Percentiles rank a stretch among this genome's conserved stretches.
Evolutionary conservation across 495 filamentous ascomycete species (phyloP).

Genomic region (Tricharina praecox): DNA sequence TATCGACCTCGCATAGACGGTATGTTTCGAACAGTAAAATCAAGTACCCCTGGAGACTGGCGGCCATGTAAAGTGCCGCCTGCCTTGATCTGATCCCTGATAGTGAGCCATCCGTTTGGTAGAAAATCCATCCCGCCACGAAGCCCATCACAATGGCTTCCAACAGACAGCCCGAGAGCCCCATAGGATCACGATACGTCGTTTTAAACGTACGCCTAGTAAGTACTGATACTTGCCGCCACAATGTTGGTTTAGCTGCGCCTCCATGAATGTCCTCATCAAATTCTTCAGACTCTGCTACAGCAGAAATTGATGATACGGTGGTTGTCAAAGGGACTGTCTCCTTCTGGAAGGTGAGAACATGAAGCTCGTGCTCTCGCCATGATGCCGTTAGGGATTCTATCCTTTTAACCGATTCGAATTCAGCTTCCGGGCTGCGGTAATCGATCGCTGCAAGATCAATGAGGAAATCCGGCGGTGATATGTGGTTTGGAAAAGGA

Average conservation of each 20-base stretch:
- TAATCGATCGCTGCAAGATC: constrained; percentile 56
- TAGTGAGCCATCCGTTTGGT: constrained; percentile 39
- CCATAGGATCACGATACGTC: constrained; percentile 55
- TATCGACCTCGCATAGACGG: constrained; percentile 45
- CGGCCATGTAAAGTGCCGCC: constrained; percentile 49
- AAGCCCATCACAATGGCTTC: constrained; percentile 50
- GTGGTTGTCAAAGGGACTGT: neutral
- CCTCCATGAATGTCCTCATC: constrained; percentile 4
- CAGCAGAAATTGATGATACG: neutral
- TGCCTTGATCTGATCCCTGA: constrained; percentile 49
- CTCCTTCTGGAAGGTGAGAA: neutral
- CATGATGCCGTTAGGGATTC: constrained; percentile 39
- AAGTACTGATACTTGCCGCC: constrained; percentile 44
- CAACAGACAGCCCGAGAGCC: constrained; percentile 45
- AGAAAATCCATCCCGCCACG: constrained; percentile 55
- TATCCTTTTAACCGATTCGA: constrained; percentile 38
- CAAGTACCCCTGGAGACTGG: constrained; percentile 53
- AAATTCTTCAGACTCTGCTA: neutral
- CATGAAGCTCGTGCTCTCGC: constrained; percentile 27
- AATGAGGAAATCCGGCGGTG: constrained; percentile 57
- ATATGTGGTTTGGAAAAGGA: constrained; percentile 47
- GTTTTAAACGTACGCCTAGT: constrained; percentile 48
- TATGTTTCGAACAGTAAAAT: constrained; percentile 58
- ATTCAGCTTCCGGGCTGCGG: constrained; percentile 43
- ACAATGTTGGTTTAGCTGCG: constrained; percentile 28